These are phyloP conservation scores for Pseudopyricularia cyperi DNA, from an alignment of 2,329 filamentous ascomycete species.

Conservation along the genomic window DNA sequence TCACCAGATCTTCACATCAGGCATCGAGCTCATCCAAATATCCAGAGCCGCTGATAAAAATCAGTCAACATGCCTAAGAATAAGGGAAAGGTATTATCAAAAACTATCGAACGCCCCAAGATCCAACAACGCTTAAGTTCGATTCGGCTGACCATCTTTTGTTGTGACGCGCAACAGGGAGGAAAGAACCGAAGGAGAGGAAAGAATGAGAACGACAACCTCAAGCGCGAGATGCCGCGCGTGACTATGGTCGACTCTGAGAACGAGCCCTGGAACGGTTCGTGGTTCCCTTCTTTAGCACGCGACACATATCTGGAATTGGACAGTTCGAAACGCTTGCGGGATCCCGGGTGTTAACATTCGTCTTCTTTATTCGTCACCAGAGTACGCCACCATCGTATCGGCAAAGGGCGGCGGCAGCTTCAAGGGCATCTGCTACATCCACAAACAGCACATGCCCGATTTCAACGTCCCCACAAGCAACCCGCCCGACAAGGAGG, in stretches of 20 bases:
- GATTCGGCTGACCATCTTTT: conserved; percentile 1
- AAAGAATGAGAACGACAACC: conserved; percentile 99
- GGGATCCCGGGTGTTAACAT: conserved; percentile 1
- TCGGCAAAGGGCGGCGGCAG: conserved; percentile 65
- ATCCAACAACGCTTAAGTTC: background rate
- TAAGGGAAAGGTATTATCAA: conserved; percentile 73
- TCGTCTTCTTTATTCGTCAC: background rate
- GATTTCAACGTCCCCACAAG: background rate
- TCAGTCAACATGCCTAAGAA: conserved; percentile 79
- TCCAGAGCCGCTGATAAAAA: background rate
- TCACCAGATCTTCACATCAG: background rate
- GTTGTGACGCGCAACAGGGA: conserved; percentile 44
- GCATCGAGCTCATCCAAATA: background rate
- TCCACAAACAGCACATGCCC: background rate
- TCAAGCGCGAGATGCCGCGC: conserved; percentile 73
- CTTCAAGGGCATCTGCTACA: conserved; percentile 48
- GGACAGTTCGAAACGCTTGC: background rate
- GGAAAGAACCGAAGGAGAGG: conserved; percentile 97
- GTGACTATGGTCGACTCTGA: background rate
- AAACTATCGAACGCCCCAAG: conserved; percentile 3
- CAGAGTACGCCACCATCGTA: conserved; percentile 49
- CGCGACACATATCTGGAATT: background rate
- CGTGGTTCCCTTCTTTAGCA: background rate
- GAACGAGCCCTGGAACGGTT: conserved; percentile 49
- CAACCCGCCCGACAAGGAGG: background rate